Conservation (phyloP, 2,329 filamentous ascomycete species). For the Fusarium illudens region DNA sequence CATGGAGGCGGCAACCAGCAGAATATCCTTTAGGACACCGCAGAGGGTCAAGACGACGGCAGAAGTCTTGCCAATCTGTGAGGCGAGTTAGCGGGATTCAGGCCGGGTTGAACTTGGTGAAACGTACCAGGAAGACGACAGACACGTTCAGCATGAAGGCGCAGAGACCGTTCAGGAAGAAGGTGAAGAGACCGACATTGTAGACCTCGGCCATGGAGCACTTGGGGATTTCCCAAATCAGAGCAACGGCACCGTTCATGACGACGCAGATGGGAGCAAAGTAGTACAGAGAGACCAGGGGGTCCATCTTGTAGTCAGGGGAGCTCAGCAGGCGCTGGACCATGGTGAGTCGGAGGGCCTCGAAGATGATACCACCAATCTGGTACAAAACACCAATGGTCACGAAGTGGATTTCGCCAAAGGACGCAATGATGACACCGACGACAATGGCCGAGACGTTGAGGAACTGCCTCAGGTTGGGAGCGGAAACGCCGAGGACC, state of each 20-base stretch:
- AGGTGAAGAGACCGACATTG: slow-evolving; percentile 75
- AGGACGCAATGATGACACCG: slow-evolving; percentile 91
- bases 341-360: slow-evolving; percentile 84
- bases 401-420: slow-evolving; percentile 95
- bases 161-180: slow-evolving; percentile 78
- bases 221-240: slow-evolving; percentile 77
- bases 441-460: slow-evolving; percentile 96
- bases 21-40: slow-evolving; percentile 87
- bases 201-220: slow-evolving; percentile 75
- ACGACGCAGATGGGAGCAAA: slow-evolving; percentile 84
- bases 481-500: slow-evolving; percentile 83
- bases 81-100: slow-evolving; percentile 39
- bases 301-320: slow-evolving; percentile 91
- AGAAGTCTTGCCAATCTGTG: slow-evolving; percentile 85
- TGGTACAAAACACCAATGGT: slow-evolving; percentile 82
- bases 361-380: slow-evolving; percentile 79
- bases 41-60: slow-evolving; percentile 87
- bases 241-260: slow-evolving; percentile 79
- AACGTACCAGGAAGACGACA: slow-evolving; percentile 82
- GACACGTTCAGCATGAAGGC: slow-evolving; percentile 87
- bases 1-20: slow-evolving; percentile 82
- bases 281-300: slow-evolving; percentile 88
- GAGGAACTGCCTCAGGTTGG: slow-evolving; percentile 85
- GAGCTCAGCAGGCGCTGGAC: slow-evolving; percentile 84
- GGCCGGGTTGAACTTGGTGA: too few relatives aligned